Evolutionary conservation across 192 early-diverging fungal species (phyloP), one percentile per base, ranked within the genome.

Genomic region (Coemansia sp.): DNA sequence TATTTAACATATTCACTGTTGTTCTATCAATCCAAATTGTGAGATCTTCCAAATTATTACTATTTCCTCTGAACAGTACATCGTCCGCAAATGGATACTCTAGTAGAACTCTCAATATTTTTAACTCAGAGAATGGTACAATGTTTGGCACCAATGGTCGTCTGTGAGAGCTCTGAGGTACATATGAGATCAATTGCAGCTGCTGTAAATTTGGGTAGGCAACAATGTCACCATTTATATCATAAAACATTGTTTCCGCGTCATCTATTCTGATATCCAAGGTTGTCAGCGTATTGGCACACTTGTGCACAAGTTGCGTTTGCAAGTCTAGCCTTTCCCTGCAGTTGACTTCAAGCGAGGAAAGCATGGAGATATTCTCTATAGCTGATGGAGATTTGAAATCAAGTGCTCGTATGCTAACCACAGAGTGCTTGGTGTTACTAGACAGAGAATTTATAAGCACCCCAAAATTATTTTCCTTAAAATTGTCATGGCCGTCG

Each of bases 231-330:
- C 27, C 51, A 25, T 55, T 14, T 5, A 55, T 7, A 10, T 29
- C 51, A 0, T 55, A 27, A 29, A 55, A 29, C 27, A 55, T 5
- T 14, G 51, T 29, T 14, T 55, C 27, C 25, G 21, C 25, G 10
- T 27, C 25, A 15, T 5, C 12, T 29, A 29, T 25, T 1, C 27
- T 11, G 3, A 55, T 5, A 3, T 55, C 51, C 51, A 55, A 29
- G 51, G 2, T 12, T 29, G 11, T 29, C 3, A 55, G 25, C 25
- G 12, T 29, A 29, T 29, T 55, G 12, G 51, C 51, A 55, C 51
- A 55, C 51, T 55, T 55, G 51, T 55, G 51, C 4, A 55, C 11
- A 55, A 55, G 51, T 12, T 55, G 51, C 27, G n/a, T 55, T 4
- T 55, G 21, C 51, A 55, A 29, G 11, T 55, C 51, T 55, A 55